Evolutionary conservation across 176 grass and related monocot genomes (phyloP), one percentile per base, ranked within the genome.

Genomic region (Tillandsia fasciculata): DNA sequence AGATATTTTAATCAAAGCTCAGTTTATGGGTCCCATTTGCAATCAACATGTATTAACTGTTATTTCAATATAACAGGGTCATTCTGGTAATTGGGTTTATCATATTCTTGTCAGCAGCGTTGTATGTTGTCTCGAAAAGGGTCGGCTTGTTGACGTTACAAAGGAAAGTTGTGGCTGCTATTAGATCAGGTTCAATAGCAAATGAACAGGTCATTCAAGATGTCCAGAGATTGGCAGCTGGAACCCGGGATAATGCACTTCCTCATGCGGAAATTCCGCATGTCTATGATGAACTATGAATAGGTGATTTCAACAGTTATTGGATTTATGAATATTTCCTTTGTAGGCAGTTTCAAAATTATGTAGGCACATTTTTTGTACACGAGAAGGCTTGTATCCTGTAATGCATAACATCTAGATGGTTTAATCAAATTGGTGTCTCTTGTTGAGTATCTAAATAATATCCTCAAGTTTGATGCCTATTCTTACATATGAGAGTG

Each of bases 231-330:
- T 48, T 54, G 67, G n/a, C n/a, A 50, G 77, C 63, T 52, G 64
- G 57, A 50, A 61, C 67, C 67, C 64, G 26, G 17, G 77, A 66
- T 51, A 68, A 63, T 18, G 23, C 26, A 13, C 51, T 63, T 22
- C 52, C 80, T 76, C 29, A 11, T 17, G 14, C 15, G 48, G 65
- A 67, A 67, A 67, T 67, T 9, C 42, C 27, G 3, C 75, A 66
- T 17, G 64, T 89, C 73, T 81, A 82, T 12, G 81, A 94, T 80
- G 83, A 95, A 80, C 81, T 95, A 2, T 95, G 76, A 90, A 71
- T 53, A 50, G 29, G 3, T 77, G 53, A n/a, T 14, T 2, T 4
- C 26, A 48, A 67, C 8, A 11, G 42, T 48, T 67, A 12, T 33
- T 29, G 8, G 27, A 29, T 66, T 65, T 65, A 13, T n/a, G 3